A percentile compares a stretch with the other conserved stretches of the same genome.
Conservation (phyloP, 805 yeast species). For the Nakazawaea wyomingensis region DNA sequence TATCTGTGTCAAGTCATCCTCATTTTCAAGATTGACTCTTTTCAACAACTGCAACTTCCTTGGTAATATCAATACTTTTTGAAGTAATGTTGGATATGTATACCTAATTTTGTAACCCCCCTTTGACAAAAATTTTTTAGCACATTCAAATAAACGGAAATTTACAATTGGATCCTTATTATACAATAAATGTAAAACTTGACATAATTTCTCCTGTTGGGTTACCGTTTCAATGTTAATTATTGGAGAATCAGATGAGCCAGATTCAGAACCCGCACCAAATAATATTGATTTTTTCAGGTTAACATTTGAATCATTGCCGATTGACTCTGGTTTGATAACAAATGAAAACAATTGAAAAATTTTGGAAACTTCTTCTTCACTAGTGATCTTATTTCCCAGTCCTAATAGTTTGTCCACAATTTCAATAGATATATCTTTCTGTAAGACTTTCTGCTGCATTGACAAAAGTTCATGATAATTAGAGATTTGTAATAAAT, state of each 20-base stretch:
- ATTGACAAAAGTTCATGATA: constrained; percentile 51
- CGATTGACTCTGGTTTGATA: constrained; percentile 27
- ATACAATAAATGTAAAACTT: constrained; percentile 60
- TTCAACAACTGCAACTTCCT: constrained; percentile 36
- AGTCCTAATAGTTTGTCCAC: constrained; percentile 48
- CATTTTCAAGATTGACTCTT: constrained; percentile 17
- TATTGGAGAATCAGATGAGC: constrained; percentile 18
- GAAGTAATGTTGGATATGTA: constrained; percentile 74
- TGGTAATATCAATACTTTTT: constrained; percentile 53
- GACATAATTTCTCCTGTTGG: constrained; percentile 61
- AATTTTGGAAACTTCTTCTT: constrained; percentile 52
- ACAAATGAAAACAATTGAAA: constrained; percentile 55
- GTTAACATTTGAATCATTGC: constrained; percentile 15
- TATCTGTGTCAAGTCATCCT: constrained; percentile 18
- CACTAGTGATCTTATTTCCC: constrained; percentile 30
- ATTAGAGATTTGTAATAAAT: constrained; percentile 39
- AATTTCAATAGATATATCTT: constrained; percentile 54
- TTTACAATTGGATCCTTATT: constrained; percentile 42
- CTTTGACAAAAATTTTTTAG: constrained; percentile 44
- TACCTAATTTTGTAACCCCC: constrained; percentile 53
- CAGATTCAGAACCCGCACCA: constrained; percentile 17
- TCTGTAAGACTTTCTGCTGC: constrained; percentile 48
- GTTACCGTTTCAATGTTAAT: constrained; percentile 32
- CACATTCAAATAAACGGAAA: constrained; percentile 38
- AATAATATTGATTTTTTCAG: constrained; percentile 25